These are phyloP conservation scores for Yamadazyma blattariae DNA, from an alignment of 1,139 yeast species.

Conservation along the genomic window DNA sequence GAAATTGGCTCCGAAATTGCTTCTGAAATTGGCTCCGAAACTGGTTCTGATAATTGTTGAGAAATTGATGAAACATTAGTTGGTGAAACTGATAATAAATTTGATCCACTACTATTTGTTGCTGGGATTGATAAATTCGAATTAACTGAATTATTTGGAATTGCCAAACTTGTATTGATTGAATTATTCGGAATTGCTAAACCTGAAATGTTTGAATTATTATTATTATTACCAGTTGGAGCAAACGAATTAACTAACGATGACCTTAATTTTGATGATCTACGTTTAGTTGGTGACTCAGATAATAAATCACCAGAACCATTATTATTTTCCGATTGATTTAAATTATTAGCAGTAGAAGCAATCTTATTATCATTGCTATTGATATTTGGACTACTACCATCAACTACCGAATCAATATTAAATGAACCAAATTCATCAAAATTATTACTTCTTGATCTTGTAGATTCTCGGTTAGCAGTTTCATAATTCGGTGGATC, in stretches of 20 bases:
- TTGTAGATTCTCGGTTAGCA: constrained; percentile 2
- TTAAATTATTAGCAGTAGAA: background rate
- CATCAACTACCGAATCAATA: constrained; percentile 23
- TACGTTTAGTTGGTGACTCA: constrained; percentile 5
- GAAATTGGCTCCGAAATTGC: too few species aligned
- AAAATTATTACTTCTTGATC: background rate
- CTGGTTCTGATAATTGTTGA: background rate
- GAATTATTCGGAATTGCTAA: constrained; percentile 1
- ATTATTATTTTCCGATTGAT: constrained; percentile 2
- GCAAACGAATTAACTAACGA: constrained; percentile 17
- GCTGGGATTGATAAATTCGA: too few species aligned
- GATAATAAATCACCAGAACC: background rate
- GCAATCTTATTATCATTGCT: constrained; percentile 2
- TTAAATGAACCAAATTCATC: constrained; percentile 11
- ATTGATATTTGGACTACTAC: too few species aligned
- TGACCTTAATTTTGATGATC: constrained; percentile 12
- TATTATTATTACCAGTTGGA: constrained; percentile 3
- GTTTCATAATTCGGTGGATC: constrained; percentile 27
- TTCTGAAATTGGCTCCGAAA: background rate
- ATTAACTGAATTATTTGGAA: constrained; percentile 1
- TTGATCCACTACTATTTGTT: background rate
- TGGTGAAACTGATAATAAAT: constrained; percentile 3
- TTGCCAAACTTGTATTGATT: constrained; percentile 1
- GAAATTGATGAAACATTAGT: constrained; percentile 3
- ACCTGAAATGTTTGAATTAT: constrained; percentile 2